Evolutionary conservation across 768 basidiomycete genomes (phyloP).

Genomic region (Pleurotus pulmonarius): DNA sequence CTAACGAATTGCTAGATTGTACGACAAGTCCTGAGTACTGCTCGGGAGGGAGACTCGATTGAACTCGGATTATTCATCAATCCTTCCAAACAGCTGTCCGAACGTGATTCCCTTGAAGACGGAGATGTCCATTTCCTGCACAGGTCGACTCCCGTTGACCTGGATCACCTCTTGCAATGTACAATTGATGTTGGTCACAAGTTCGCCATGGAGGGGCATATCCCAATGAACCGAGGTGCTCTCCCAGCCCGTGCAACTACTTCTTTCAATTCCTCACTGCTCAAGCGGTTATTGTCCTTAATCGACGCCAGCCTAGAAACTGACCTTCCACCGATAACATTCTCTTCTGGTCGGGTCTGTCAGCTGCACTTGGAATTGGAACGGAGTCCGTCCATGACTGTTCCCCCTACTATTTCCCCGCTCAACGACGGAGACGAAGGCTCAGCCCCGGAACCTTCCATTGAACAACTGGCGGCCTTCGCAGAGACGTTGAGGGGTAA

Average conservation of each 20-base stretch:
- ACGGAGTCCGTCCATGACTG: conserved; percentile 44
- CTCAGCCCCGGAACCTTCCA: conserved; percentile 66
- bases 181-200: conserved; percentile 50
- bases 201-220: conserved; percentile 22
- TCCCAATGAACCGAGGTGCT: conserved; percentile 18
- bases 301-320: conserved; percentile 49
- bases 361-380: conserved; percentile 65
- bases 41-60: conserved; percentile 74
- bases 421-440: conserved; percentile 45
- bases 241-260: conserved; percentile 38
- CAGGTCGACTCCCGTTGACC: conserved; percentile 21
- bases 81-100: conserved; percentile 18
- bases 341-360: conserved; percentile 51
- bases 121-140: background rate
- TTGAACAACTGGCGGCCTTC: conserved; percentile 77
- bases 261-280: conserved; percentile 42
- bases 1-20: conserved; percentile 51
- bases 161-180: conserved; percentile 34
- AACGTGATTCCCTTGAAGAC: conserved; percentile 7
- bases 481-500: conserved; percentile 80
- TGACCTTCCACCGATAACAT: conserved; percentile 36
- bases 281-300: conserved; percentile 58
- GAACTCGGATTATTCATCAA: conserved; percentile 76
- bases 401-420: conserved; percentile 22
- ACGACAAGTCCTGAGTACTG: conserved; percentile 73